phyloP scores from a whole-genome alignment of 1,284 basidiomycete species.

The Tylopilus sp. region DNA sequence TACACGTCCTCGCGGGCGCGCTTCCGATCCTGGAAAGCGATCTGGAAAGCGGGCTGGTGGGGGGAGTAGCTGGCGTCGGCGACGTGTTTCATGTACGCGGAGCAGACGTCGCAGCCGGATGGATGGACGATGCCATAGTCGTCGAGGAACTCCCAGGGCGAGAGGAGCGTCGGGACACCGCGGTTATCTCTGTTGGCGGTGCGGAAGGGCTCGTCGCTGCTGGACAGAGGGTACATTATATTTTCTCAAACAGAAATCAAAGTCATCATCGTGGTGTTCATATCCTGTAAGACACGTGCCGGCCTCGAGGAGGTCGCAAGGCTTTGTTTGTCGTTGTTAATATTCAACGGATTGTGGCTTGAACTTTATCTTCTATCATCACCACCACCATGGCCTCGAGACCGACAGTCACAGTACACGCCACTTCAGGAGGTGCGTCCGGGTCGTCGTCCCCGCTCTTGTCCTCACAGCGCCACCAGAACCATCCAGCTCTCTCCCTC shows the following conservation, averaged over 20 bases:
- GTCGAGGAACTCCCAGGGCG: conserved; percentile 39
- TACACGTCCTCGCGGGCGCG: conserved; percentile 31
- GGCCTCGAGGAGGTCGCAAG: conserved; percentile 27
- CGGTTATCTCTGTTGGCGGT: conserved; percentile 27
- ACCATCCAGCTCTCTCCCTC: conserved; percentile 84
- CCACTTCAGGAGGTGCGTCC: conserved; percentile 60
- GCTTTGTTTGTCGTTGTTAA: conserved; percentile 28
- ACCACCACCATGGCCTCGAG: conserved; percentile 71
- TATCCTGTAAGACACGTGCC: conserved; percentile 32
- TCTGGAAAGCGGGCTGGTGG: conserved; percentile 36
- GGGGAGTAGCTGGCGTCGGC: conserved; percentile 37
- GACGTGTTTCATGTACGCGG: conserved; percentile 41
- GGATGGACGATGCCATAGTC: conserved; percentile 42
- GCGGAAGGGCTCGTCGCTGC: conserved; percentile 32
- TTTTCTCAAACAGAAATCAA: conserved; percentile 3
- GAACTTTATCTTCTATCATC: conserved; percentile 19
- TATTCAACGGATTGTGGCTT: conserved; percentile 20
- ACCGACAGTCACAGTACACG: conserved; percentile 82
- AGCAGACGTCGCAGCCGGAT: conserved; percentile 38
- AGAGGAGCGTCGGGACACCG: conserved; percentile 32
- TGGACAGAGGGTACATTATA: conserved; percentile 32
- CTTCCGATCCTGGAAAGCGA: conserved; percentile 39
- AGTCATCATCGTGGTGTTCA: conserved; percentile 17
- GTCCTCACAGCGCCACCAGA: conserved; percentile 42
- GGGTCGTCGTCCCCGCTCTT: not conserved